Percentiles rank a stretch among this genome's conserved stretches.
phyloP scores from a whole-genome alignment of 2,329 filamentous ascomycete species.

The Macroventuria anomochaeta region DNA sequence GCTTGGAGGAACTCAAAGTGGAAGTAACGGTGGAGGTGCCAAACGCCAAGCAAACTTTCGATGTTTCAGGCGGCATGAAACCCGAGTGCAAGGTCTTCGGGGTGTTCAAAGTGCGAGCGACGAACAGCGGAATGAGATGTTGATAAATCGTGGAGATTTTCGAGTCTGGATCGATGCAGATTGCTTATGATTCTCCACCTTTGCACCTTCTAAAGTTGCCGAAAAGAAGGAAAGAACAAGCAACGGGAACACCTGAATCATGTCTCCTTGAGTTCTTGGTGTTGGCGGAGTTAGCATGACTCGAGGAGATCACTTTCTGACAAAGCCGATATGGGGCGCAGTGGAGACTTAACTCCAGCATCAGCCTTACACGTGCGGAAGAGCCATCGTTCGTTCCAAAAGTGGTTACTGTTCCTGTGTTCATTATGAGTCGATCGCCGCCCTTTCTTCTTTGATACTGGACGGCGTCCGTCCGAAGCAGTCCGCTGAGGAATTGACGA shows the following conservation, averaged over 20 bases:
- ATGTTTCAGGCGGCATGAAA: constrained; percentile 10
- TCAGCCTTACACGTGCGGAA: constrained; percentile 15
- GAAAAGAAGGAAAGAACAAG: neutral
- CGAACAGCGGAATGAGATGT: neutral
- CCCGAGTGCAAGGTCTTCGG: neutral
- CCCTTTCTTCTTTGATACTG: constrained; percentile 5
- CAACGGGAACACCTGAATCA: constrained; percentile 2
- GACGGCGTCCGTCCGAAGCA: constrained; percentile 19
- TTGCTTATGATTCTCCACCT: neutral
- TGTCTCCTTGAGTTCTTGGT: neutral
- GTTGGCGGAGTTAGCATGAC: constrained; percentile 1
- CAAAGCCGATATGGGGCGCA: constrained; percentile 11
- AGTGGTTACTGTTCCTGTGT: neutral
- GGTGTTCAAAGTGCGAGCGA: neutral
- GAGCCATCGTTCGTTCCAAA: constrained; percentile 1
- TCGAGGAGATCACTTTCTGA: constrained; percentile 9
- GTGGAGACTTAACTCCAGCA: constrained; percentile 3
- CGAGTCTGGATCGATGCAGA: neutral
- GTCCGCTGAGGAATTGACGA: constrained; percentile 23
- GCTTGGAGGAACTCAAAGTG: neutral
- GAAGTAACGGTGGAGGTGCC: neutral
- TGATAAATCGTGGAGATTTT: neutral
- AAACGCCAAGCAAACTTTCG: constrained; percentile 7
- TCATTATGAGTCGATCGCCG: constrained; percentile 9
- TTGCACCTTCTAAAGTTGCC: neutral